phyloP scores from a whole-genome alignment of 2,329 filamentous ascomycete species.

The Cyclaneusma minus region DNA sequence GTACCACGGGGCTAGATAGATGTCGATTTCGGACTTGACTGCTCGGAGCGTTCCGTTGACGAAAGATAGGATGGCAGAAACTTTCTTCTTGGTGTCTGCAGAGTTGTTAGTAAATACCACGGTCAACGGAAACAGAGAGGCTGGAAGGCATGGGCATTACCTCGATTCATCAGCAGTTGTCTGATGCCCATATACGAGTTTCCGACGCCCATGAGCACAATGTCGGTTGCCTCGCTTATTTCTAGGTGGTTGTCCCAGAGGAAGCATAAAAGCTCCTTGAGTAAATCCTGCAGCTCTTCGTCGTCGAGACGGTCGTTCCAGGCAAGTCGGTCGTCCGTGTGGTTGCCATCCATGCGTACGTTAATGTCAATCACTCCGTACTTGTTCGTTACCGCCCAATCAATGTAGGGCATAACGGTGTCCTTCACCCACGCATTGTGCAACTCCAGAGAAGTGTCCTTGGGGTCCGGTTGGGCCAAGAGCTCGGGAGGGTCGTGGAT shows the following conservation, averaged over 20 bases:
- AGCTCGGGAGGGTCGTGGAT: slow-evolving; percentile 83
- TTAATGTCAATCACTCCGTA: slow-evolving; percentile 89
- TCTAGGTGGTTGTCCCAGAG: slow-evolving; percentile 97
- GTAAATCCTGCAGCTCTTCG: slow-evolving; percentile 32
- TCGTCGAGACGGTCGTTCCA: slow-evolving; percentile 32
- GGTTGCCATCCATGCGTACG: slow-evolving; percentile 61
- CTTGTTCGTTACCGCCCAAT: slow-evolving; percentile 62
- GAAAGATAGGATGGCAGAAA: slow-evolving; percentile 67
- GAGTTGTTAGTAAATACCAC: slow-evolving; percentile 5
- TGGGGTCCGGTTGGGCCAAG: slow-evolving; percentile 46
- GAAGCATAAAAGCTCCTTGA: slow-evolving; percentile 64
- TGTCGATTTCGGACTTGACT: slow-evolving; percentile 63
- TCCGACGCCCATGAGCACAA: slow-evolving; percentile 82
- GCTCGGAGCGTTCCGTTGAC: slow-evolving; percentile 63
- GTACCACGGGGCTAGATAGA: slow-evolving; percentile 68
- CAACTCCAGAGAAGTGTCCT: slow-evolving; percentile 60
- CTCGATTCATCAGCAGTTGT: slow-evolving; percentile 61
- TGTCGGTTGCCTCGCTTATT: slow-evolving; percentile 52
- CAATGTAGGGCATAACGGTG: slow-evolving; percentile 63
- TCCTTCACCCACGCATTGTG: slow-evolving; percentile 86
- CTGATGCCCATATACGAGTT: slow-evolving; percentile 75
- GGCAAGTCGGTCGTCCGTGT: slow-evolving; percentile 28
- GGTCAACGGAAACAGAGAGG: slow-evolving; percentile 1
- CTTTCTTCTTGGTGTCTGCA: slow-evolving; percentile 45
- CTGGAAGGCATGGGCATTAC: slow-evolving; percentile 29